phyloP scores from a whole-genome alignment of 2,329 filamentous ascomycete genomes.

The Penicillium sp. region DNA sequence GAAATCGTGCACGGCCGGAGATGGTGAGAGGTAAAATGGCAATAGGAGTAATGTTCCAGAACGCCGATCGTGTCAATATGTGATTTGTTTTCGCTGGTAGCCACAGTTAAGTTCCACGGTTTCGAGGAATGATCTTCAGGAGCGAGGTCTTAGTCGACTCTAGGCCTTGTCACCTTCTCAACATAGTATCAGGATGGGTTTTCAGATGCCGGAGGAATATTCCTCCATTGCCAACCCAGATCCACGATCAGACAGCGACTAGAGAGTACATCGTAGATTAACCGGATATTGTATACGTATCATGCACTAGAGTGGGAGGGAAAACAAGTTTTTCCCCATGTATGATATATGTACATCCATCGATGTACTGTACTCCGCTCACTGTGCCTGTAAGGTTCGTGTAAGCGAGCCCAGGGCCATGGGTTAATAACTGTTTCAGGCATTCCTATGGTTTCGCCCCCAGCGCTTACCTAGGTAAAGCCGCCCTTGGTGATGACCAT shows the following conservation, averaged over 20 bases:
- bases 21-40: neutral
- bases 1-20: conserved; percentile 20
- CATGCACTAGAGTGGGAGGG: neutral
- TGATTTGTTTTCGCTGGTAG: conserved; percentile 2
- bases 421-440: neutral
- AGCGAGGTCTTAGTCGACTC: conserved; percentile 6
- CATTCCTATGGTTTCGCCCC: conserved; percentile 8
- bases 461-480: conserved; percentile 17
- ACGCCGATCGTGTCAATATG: conserved; percentile 20
- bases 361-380: neutral
- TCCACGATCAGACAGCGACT: neutral
- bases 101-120: neutral
- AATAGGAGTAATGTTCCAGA: conserved; percentile 20
- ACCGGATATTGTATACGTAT: neutral
- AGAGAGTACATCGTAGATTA: neutral
- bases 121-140: conserved; percentile 11
- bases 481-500: conserved; percentile 6
- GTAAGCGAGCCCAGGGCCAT: conserved; percentile 20
- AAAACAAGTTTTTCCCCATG: neutral
- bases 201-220: neutral
- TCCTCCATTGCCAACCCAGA: neutral
- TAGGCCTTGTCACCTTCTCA: conserved; percentile 4
- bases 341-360: neutral
- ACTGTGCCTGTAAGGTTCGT: conserved; percentile 11
- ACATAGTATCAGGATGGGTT: neutral